Percentiles rank a stretch among this genome's conserved stretches.
Evolutionary conservation across 495 filamentous ascomycete species (phyloP).

Genomic region (Penicillium ucsense): DNA sequence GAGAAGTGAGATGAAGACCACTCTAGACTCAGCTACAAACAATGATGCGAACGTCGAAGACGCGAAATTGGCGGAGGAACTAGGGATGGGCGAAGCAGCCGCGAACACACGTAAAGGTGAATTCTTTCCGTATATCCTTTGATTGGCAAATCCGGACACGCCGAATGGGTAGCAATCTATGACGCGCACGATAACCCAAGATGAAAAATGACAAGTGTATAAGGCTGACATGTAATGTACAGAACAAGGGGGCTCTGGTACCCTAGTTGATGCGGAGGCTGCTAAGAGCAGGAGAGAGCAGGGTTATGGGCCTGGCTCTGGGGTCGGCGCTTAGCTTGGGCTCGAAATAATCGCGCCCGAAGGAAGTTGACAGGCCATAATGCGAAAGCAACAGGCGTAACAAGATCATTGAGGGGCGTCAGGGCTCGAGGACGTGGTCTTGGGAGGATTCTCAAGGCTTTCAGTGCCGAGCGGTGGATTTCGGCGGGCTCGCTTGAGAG

Average conservation of each 20-base stretch:
- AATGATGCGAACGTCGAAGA: background rate
- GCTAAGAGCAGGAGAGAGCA: constrained; percentile 42
- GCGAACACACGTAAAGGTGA: constrained; percentile 26
- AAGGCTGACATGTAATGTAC: constrained; percentile 38
- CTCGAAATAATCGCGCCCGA: background rate
- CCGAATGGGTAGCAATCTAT: background rate
- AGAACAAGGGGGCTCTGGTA: constrained; percentile 28
- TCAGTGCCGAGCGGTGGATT: constrained; percentile 45
- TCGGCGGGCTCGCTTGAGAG: constrained; percentile 65
- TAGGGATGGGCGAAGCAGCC: constrained; percentile 15
- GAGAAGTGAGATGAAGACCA: constrained; percentile 17
- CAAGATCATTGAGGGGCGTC: constrained; percentile 31
- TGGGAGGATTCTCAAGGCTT: constrained; percentile 22
- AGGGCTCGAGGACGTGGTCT: constrained; percentile 29
- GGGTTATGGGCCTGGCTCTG: constrained; percentile 51
- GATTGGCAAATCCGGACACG: constrained; percentile 24
- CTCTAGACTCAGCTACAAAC: constrained; percentile 4
- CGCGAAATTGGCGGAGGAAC: background rate
- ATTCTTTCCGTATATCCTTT: constrained; percentile 17
- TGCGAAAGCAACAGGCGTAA: constrained; percentile 1
- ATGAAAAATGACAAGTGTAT: constrained; percentile 8
- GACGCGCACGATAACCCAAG: constrained; percentile 1
- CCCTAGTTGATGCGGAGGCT: constrained; percentile 25
- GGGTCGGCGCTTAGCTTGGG: constrained; percentile 42
- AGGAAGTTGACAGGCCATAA: constrained; percentile 7